Evolutionary conservation across 495 filamentous ascomycete genomes (phyloP).

Genomic region (Pyrenopolyporus hunteri): DNA sequence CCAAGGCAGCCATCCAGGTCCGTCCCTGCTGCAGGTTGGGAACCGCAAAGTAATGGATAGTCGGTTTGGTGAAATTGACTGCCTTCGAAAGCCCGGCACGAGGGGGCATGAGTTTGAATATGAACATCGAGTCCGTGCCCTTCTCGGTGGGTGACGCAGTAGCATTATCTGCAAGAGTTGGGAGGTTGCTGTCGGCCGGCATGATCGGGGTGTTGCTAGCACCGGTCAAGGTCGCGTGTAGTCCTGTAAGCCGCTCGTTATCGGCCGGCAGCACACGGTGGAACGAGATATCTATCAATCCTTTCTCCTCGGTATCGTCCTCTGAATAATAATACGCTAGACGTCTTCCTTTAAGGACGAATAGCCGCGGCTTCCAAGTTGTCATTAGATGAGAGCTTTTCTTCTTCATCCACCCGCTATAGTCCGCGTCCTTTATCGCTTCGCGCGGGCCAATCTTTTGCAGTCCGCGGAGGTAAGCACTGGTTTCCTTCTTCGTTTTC

Average conservation of each 20-base stretch:
- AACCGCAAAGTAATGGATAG: conserved; percentile 96
- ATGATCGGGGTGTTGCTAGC: conserved; percentile 76
- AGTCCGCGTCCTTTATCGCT: conserved; percentile 87
- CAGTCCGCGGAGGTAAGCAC: conserved; percentile 87
- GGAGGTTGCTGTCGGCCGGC: conserved; percentile 67
- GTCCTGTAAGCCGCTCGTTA: conserved; percentile 82
- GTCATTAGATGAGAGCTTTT: conserved; percentile 92
- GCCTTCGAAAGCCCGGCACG: conserved; percentile 85
- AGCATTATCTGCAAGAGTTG: conserved; percentile 58
- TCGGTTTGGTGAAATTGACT: conserved; percentile 96
- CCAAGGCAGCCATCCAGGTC: conserved; percentile 97
- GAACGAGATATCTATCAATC: conserved; percentile 95
- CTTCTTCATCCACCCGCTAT: conserved; percentile 99
- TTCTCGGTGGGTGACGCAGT: conserved; percentile 49
- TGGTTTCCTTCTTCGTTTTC: conserved; percentile 88
- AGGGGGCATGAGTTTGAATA: conserved; percentile 97
- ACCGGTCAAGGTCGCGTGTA: conserved; percentile 92
- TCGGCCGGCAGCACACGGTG: conserved; percentile 96
- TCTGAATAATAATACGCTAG: conserved; percentile 97
- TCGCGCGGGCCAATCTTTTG: conserved; percentile 81
- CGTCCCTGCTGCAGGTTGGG: conserved; percentile 86
- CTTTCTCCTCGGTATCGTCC: conserved; percentile 87
- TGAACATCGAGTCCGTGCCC: conserved; percentile 74
- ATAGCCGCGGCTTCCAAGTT: conserved; percentile 94
- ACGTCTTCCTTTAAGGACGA: conserved; percentile 87